Percentiles rank a stretch among this genome's conserved stretches.
These are phyloP conservation scores for Pogostemon cablin DNA, from an alignment of 257 asterid species.

Conservation along the genomic window DNA sequence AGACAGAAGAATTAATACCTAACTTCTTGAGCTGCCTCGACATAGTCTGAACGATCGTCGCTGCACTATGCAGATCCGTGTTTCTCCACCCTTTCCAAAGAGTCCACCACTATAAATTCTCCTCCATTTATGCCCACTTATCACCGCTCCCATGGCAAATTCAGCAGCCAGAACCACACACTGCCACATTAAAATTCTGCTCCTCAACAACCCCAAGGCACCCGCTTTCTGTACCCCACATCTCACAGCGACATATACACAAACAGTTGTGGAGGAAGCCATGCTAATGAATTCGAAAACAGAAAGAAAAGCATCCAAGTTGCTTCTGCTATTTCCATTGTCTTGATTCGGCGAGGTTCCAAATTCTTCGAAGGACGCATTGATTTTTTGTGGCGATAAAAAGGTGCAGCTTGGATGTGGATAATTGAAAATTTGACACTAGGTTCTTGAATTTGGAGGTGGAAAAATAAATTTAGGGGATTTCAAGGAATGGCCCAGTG, in stretches of 20 bases:
- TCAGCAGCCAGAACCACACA: constrained; percentile 67
- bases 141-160: constrained; percentile 63
- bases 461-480: constrained; percentile 33
- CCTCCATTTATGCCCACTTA: constrained; percentile 85
- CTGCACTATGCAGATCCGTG: constrained; percentile 60
- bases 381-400: constrained; percentile 36
- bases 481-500: constrained; percentile 35
- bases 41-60: constrained; percentile 57
- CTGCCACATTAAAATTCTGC: constrained; percentile 60
- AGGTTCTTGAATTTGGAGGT: constrained; percentile 37
- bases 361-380: constrained; percentile 41
- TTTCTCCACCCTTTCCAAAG: constrained; percentile 78
- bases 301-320: constrained; percentile 65
- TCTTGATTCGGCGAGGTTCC: constrained; percentile 26
- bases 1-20: constrained; percentile 44
- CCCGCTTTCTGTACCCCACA: constrained; percentile 43
- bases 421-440: constrained; percentile 29
- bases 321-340: constrained; percentile 22
- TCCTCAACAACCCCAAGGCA: constrained; percentile 52
- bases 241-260: constrained; percentile 50
- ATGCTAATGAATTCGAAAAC: constrained; percentile 69
- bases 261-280: constrained; percentile 57
- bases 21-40: constrained; percentile 92
- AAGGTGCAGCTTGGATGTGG: constrained; percentile 30
- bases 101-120: constrained; percentile 57